phyloP scores from a whole-genome alignment of 441 rosid genomes.

The Eruca vesicaria region DNA sequence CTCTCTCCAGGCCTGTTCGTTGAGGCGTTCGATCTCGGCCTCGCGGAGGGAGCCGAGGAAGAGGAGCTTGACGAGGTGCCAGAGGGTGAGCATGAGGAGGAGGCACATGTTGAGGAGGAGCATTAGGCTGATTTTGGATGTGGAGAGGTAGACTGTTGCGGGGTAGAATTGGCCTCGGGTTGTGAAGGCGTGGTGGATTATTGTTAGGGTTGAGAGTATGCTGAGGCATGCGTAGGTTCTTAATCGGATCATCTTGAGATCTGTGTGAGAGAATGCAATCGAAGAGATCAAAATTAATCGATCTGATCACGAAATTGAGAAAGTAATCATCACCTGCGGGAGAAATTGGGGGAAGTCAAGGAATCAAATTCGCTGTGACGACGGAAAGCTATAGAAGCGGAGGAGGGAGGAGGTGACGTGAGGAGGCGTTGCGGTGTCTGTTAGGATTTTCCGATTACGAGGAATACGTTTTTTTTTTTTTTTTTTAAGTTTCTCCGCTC shows the following conservation, averaged over 20 bases:
- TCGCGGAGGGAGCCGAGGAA: conserved; percentile 93
- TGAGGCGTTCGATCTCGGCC: conserved; percentile 93
- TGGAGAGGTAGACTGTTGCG: conserved; percentile 79
- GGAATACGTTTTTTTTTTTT: background rate
- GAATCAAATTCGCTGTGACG: no score
- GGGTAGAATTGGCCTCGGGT: conserved; percentile 96
- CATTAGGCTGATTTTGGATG: conserved; percentile 85
- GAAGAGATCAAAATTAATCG: background rate
- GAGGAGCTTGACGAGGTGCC: conserved; percentile 79
- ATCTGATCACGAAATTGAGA: background rate
- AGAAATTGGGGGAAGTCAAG: background rate
- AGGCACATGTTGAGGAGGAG: conserved; percentile 92
- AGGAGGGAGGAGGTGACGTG: no score
- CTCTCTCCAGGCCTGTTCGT: conserved; percentile 97
- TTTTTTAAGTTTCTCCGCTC: background rate
- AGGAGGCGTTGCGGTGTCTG: background rate
- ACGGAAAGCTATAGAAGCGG: background rate
- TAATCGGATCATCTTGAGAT: conserved; percentile 64
- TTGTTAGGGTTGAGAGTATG: conserved; percentile 54
- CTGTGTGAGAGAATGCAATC: background rate
- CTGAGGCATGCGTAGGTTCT: conserved; percentile 76
- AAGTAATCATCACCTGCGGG: background rate
- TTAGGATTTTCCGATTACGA: background rate
- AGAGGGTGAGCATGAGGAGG: conserved; percentile 74
- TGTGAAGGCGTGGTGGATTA: conserved; percentile 83